Evolutionary conservation across 805 yeast species (phyloP), one percentile per base, ranked within the genome.

Genomic region (Metahyphopichia silvanorum): DNA sequence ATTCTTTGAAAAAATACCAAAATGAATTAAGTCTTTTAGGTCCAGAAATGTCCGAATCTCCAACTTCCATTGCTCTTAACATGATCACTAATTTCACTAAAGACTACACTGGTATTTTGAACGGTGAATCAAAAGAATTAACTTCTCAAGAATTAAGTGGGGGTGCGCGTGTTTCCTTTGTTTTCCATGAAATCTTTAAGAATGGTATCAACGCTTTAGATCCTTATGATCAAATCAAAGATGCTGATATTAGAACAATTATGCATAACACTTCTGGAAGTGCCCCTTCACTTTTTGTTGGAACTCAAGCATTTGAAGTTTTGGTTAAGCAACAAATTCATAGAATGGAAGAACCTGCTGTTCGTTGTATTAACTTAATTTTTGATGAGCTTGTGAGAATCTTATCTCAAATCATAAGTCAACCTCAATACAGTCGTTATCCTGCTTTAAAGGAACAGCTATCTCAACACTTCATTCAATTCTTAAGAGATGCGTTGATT

Each of bases 191-290:
- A 66, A 84, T 93, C 37, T 91, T 79, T 69, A 82, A 91, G 55
- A 89, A 86, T 57, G 98, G 98, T 65, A 74, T 91, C 35, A 77
- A 78, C 53, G 85, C 96, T 0, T 71, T 91, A 37, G 98, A 91
- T 60, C 98, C 98, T 31, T 93, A 87, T 58, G 97, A 91, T 56
- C 95, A 88, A 60, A 88, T 91, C 50, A 86, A 87, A 63, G 97
- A 91, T 56, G 82, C 86, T 19, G 98, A 91, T 58, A 91, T 91
- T 52, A 79, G 98, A 64, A 91, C 98, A 13, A 93, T 93, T 44
- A 83, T 91, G 82, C 91, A 93, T 69, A 91, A 91, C 61, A 85
- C 97, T 26, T 84, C 96, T 6, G 98, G 98, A 51, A 83, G 96
- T 21, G 80, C 98, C 2, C 98, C 98, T 10, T 86, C 96, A 4